Evolutionary conservation across 371 early-diverging fungal genomes (phyloP), one percentile per base, ranked within the genome.

Genomic region (Paraphysoderma sedebokerense): DNA sequence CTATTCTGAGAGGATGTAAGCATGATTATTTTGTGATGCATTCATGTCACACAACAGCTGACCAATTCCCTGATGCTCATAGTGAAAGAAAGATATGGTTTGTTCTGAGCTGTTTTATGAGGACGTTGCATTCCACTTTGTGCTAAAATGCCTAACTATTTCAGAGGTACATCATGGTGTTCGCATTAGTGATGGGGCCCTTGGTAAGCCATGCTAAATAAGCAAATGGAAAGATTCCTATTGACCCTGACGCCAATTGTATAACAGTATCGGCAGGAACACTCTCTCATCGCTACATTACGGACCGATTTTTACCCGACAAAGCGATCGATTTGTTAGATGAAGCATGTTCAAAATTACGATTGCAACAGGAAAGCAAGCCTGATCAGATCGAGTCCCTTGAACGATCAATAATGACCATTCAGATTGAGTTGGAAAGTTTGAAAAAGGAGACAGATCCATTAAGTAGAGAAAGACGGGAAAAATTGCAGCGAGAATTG

Each of bases 301-400:
- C 82, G 0, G 81, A 82, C 35, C 74, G 87, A 2, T 81, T 76
- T 54, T 57, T 80, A 31, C 82, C 82, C 6, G 82, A 81, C 52
- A 80, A 80, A 46, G 92, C 92, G 5, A 88, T 92, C 56, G 91
- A 90, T 63, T 56, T 92, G 3, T 66, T 92, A 15, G 91, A 90
- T 56, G 86, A 85, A 54, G 87, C 91, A 0, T 87, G 88, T 53
- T 78, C 86, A 8, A 80, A 80, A 44, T 66, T 82, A 23, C 59
- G 85, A 33, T 64, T 87, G 19, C 76, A 84, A 39, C 79, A 86
- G 59, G 87, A 90, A 54, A 79, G 77, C 56, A 84, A 87, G 54
- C 87, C 88, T 0, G 79, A 83, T 50, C 73, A 71, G 13, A 64
- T 87, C 34, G 74, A 82, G 56, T 76, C 65, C 31, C 50, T 83